A percentile compares a stretch with the other conserved stretches of the same genome.
These are phyloP conservation scores for Rhodofomes roseus DNA, from an alignment of 1,284 basidiomycete genomes.

Conservation along the genomic window DNA sequence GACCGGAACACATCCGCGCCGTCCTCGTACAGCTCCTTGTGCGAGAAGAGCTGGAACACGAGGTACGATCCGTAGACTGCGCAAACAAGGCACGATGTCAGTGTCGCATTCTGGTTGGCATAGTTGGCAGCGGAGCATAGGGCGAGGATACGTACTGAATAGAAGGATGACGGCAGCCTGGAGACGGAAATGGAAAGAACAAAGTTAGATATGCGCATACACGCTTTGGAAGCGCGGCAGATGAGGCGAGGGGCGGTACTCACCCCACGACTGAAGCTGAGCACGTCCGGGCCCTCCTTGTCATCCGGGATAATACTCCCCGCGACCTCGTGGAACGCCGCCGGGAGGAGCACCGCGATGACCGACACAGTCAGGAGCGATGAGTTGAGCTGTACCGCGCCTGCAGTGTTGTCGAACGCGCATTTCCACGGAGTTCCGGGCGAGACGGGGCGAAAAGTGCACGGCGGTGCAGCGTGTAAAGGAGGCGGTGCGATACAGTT, in stretches of 20 bases:
- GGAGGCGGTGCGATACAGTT: not conserved
- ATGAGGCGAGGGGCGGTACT: constrained; percentile 22
- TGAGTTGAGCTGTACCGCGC: constrained; percentile 77
- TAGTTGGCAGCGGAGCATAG: no score
- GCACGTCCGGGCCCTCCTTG: constrained; percentile 47
- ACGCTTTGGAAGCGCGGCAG: constrained; percentile 9
- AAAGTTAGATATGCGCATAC: constrained; percentile 8
- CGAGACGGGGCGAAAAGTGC: not conserved
- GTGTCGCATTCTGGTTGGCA: constrained; percentile 1
- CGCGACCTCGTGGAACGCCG: constrained; percentile 44
- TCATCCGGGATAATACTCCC: constrained; percentile 22
- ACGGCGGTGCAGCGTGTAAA: not conserved
- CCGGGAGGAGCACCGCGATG: constrained; percentile 78
- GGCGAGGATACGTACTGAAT: constrained; percentile 50
- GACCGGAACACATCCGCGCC: constrained; percentile 35
- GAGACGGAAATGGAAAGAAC: not conserved
- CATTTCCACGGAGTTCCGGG: not conserved
- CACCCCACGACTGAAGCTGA: constrained; percentile 78
- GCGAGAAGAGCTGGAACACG: constrained; percentile 85
- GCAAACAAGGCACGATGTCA: not conserved
- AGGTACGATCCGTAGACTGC: constrained; percentile 72
- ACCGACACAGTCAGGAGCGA: constrained; percentile 78
- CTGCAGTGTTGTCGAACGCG: constrained; percentile 30
- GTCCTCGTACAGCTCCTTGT: constrained; percentile 69
- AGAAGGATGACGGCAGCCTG: constrained; percentile 79